Evolutionary conservation across 164 flowering plant genomes (phyloP), one percentile per base, ranked within the genome.

Genomic region (Cinnamomum chago): DNA sequence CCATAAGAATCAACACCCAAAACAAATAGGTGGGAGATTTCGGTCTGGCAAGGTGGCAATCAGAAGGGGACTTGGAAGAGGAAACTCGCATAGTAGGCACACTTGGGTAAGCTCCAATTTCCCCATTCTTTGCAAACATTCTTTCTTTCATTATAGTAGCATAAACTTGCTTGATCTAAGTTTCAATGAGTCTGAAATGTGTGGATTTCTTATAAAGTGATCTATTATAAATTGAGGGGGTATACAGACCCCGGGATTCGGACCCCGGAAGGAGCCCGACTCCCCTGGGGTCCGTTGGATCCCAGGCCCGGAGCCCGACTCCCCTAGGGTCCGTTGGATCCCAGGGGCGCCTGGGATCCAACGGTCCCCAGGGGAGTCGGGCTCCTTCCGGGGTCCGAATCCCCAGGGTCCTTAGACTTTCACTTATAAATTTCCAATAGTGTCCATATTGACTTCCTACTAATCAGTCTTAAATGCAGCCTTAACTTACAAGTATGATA

Each of bases 31-130:
- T 83, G 15, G 87, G 85, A 66, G 87, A 85, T 77, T 84, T 84
- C 60, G 87, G 87, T 13, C 81, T 84, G 24, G 87, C 87, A 11
- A 79, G 83, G 72, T 83, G 82, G 80, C 84, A 81, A 70, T 75
- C 80, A 62, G 79, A 83, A 64, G 84, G 82, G 6, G 78, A 83
- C 27, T 58, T 71, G 28, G 85, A 80, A 6, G 83, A 77, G 67
- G 84, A 85, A 67, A 82, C 86, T 9, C 81, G 78, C 11, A 71
- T 81, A 5, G 52, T 85, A 25, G 85, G 87, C 52, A 72, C 87
- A 58, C 83, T 83, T 50, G 85, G 87, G 87, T 85, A 80, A 65
- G 24, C 33, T 14, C 5, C 5, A 64, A 64, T n/a, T 64, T 58
- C 22, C 18, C 62, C 18, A 1, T 58, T 40, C 47, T 40, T 5